These are phyloP conservation scores for Blastocystis sp. DNA, from an alignment of 352 stramenopile genomes.

Conservation along the genomic window DNA sequence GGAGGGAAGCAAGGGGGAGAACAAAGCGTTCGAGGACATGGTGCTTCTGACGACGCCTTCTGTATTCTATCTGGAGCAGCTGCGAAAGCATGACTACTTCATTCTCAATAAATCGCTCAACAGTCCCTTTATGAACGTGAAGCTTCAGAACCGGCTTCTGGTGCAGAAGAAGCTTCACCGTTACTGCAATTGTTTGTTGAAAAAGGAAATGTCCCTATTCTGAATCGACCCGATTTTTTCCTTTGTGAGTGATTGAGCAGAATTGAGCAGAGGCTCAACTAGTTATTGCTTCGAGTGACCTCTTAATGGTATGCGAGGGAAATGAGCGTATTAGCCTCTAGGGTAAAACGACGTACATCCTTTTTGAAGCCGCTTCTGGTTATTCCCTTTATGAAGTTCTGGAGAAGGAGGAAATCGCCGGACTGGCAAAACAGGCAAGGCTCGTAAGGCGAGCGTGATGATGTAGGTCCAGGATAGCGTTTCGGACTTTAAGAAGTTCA, in stretches of 20 bases:
- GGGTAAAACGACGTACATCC: slow-evolving; percentile 61
- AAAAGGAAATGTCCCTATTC: not conserved
- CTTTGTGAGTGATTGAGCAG: too few species aligned
- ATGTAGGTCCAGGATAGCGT: slow-evolving; percentile 27
- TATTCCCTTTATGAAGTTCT: slow-evolving; percentile 65
- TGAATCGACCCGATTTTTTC: too few species aligned
- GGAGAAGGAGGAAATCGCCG: slow-evolving; percentile 65
- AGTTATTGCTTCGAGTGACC: too few species aligned
- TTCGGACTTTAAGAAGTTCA: slow-evolving; percentile 80
- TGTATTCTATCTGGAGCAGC: slow-evolving; percentile 37
- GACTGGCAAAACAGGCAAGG: slow-evolving; percentile 24
- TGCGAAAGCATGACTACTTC: slow-evolving; percentile 8
- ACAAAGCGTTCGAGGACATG: slow-evolving; percentile 14
- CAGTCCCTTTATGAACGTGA: slow-evolving; percentile 62
- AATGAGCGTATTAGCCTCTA: slow-evolving; percentile 74
- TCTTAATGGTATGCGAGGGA: too few species aligned
- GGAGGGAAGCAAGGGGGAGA: not conserved
- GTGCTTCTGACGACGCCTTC: slow-evolving; percentile 14
- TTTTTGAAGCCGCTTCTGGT: slow-evolving; percentile 62
- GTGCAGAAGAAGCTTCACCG: slow-evolving; percentile 23
- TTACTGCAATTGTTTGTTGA: slow-evolving; percentile 10
- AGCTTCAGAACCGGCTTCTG: slow-evolving; percentile 39
- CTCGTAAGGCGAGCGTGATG: not conserved
- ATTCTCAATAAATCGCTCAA: slow-evolving; percentile 18
- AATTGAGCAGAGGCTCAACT: too few species aligned